Conservation (phyloP, 176 grass and related monocot species). For the Oryza nivara region DNA sequence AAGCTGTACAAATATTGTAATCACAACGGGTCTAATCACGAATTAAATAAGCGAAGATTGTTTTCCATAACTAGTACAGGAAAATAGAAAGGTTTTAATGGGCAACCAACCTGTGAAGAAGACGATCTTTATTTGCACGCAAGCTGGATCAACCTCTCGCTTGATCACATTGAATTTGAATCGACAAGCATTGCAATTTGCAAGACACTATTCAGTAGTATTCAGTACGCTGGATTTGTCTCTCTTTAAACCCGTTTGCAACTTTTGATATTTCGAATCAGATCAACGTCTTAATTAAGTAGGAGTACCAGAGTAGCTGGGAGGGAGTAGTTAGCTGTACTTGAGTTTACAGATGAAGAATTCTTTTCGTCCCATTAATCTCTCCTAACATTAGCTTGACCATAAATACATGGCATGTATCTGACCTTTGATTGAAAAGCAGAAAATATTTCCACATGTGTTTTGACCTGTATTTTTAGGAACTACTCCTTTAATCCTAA, state of each 20-base stretch:
- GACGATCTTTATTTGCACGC: constrained; percentile 41
- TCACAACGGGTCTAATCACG: constrained; percentile 31
- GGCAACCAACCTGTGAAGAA: constrained; percentile 34
- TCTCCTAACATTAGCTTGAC: not conserved
- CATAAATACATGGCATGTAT: not conserved
- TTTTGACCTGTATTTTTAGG: too few species aligned
- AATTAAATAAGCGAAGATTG: constrained; percentile 47
- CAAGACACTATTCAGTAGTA: constrained; percentile 1
- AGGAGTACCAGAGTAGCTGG: not conserved
- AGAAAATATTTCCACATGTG: not conserved
- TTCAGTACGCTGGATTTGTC: not conserved
- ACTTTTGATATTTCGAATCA: constrained; percentile 30
- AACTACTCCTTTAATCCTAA: too few species aligned
- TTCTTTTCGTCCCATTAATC: constrained; percentile 18
- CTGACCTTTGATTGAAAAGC: not conserved
- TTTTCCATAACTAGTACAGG: constrained; percentile 42
- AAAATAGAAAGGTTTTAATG: constrained; percentile 47
- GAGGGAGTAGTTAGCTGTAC: constrained; percentile 27
- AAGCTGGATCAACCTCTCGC: constrained; percentile 25
- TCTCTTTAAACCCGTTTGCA: not conserved
- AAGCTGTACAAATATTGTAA: constrained; percentile 27
- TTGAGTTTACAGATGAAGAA: constrained; percentile 25
- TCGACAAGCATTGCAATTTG: not conserved
- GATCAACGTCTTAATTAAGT: not conserved
- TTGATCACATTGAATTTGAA: constrained; percentile 1